Evolutionary conservation across 2,329 filamentous ascomycete genomes (phyloP), one percentile per base, ranked within the genome.

Genomic region (Daldinia sp.): DNA sequence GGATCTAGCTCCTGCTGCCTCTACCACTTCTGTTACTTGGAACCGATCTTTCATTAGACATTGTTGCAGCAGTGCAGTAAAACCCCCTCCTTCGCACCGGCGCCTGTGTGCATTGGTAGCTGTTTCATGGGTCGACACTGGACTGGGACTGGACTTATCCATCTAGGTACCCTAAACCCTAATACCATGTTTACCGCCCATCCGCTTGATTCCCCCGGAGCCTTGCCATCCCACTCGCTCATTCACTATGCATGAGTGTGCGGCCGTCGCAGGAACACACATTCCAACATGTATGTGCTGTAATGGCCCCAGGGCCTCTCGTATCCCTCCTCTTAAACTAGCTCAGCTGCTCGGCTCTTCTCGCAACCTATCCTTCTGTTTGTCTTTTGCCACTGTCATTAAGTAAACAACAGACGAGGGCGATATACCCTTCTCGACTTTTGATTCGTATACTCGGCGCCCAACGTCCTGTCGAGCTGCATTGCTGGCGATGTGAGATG

Each of bases 401-500:
- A 68, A 72, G 64, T 73, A 48, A 72, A 69, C 71, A 63, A 60
- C 50, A 57, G 55, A 64, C 53, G 62, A 69, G 63, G 65, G 69
- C 55, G n/a, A 48, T n/a, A 9, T 51, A 57, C 50, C 63, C 67
- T 56, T 56, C 63, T 54, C 57, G 55, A 62, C 63, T 46, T 73
- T 69, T 72, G 69, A 73, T 74, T 74, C 71, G 64, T 64, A 61
- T 67, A 64, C 33, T 44, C 66, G 69, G 69, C 70, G 59, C 70
- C 70, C 64, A 50, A 70, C 70, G 60, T 73, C 70, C 65, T 60
- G 65, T 74, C 69, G 68, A 69, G 71, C 71, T 68, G 76, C 76
- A 77, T 78, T 78, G 76, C 76, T 75, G 74, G 76, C 76, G 72
- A 78, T 78, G 77, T 75, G 64, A 69, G 73, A 74, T 75, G 69